These are phyloP conservation scores for Komagataella ulmi DNA, from an alignment of 805 yeast genomes.

Conservation along the genomic window DNA sequence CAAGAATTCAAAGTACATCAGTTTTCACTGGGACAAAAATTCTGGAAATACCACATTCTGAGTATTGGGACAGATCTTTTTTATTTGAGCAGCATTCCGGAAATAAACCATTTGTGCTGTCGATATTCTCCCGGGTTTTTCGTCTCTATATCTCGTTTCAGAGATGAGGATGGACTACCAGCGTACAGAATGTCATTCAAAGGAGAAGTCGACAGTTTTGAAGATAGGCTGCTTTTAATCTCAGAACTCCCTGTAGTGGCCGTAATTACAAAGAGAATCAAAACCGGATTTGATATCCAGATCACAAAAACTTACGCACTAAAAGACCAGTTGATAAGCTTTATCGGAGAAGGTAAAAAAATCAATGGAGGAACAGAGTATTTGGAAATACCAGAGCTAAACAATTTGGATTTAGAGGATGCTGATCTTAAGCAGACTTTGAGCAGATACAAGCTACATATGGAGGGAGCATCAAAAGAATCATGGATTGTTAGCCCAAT, in stretches of 20 bases:
- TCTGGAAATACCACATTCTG: conserved; percentile 54
- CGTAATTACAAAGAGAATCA: neutral
- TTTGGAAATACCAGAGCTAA: conserved; percentile 3
- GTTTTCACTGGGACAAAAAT: conserved; percentile 12
- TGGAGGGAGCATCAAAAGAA: conserved; percentile 7
- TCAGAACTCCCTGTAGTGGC: neutral
- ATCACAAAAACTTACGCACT: neutral
- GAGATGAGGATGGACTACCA: neutral
- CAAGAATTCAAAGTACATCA: neutral
- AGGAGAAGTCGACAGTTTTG: neutral
- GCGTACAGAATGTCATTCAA: neutral
- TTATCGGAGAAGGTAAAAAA: neutral
- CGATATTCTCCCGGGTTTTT: conserved; percentile 52
- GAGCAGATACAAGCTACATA: conserved; percentile 16
- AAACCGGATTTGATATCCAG: neutral
- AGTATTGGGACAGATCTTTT: conserved; percentile 35
- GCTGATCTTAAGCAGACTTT: conserved; percentile 1
- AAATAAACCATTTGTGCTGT: conserved; percentile 40
- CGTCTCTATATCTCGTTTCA: conserved; percentile 18
- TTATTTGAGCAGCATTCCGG: conserved; percentile 58
- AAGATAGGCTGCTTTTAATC: neutral
- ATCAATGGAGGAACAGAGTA: conserved; percentile 1
- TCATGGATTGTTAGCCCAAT: conserved; percentile 31
- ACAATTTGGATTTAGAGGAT: conserved; percentile 7
- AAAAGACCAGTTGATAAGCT: neutral